phyloP scores from a whole-genome alignment of 169 alveolate species.

The Cyclospora cayetanensis region DNA sequence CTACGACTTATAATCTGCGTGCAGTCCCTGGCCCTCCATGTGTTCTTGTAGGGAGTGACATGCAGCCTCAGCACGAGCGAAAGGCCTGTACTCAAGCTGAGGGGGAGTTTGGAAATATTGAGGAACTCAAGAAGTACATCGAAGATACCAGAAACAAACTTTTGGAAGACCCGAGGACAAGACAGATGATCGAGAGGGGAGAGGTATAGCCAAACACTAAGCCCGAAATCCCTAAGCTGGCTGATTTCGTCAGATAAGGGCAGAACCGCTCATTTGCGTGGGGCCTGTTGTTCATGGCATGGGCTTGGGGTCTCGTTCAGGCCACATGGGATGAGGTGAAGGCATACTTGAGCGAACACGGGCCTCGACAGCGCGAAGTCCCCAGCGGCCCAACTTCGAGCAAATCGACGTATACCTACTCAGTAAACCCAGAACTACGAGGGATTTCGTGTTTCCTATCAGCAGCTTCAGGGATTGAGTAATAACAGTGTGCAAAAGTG shows the following conservation, averaged over 20 bases:
- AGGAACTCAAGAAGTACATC: slow-evolving; percentile 54
- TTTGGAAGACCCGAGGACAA: slow-evolving; percentile 63
- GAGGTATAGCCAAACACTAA: slow-evolving; percentile 3
- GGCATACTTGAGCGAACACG: slow-evolving; percentile 54
- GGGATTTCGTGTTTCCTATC: too few relatives aligned
- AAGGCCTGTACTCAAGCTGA: background rate
- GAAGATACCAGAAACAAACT: slow-evolving; percentile 42
- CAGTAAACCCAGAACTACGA: background rate
- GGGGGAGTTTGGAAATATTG: background rate
- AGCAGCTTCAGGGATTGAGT: too few relatives aligned
- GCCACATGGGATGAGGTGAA: slow-evolving; percentile 74
- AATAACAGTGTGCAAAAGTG: too few relatives aligned
- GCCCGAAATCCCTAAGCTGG: background rate
- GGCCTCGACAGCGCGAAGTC: slow-evolving; percentile 58
- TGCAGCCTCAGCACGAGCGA: background rate
- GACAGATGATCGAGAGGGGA: slow-evolving; percentile 61
- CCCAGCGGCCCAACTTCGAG: slow-evolving; percentile 47
- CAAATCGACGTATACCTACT: slow-evolving; percentile 24
- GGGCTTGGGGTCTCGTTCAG: background rate
- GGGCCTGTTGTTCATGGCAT: too few relatives aligned
- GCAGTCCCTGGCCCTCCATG: background rate
- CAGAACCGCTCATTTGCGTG: background rate
- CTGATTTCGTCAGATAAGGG: background rate
- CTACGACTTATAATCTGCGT: slow-evolving; percentile 11
- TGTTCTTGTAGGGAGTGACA: background rate